A percentile compares a stretch with the other conserved stretches of the same genome.
Evolutionary conservation across 2,329 filamentous ascomycete genomes (phyloP).

Genomic region (Alternaria ventricosa): DNA sequence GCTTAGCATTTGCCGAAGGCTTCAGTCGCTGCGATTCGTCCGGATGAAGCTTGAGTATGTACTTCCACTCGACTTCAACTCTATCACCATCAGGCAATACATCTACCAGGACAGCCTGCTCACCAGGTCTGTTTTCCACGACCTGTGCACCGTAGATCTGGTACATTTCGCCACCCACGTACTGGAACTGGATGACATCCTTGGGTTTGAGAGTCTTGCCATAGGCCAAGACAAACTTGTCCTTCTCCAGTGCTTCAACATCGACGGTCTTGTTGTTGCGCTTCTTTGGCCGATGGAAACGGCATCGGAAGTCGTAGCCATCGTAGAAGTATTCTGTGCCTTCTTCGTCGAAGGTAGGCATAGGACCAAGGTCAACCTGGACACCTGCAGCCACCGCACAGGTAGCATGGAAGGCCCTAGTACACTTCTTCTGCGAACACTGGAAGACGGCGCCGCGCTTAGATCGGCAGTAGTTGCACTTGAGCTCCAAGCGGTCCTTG

Average conservation of each 20-base stretch:
- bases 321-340: slow-evolving; percentile 91
- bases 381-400: slow-evolving; percentile 93
- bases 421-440: slow-evolving; percentile 93
- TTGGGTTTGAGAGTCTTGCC: slow-evolving; percentile 73
- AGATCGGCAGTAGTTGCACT: slow-evolving; percentile 92
- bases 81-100: slow-evolving; percentile 81
- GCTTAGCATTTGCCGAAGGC: slow-evolving; percentile 74
- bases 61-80: slow-evolving; percentile 84
- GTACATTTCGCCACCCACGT: slow-evolving; percentile 73
- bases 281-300: slow-evolving; percentile 89
- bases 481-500: slow-evolving; percentile 86
- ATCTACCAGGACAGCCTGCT: slow-evolving; percentile 79
- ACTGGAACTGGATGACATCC: slow-evolving; percentile 87
- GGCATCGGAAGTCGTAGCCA: slow-evolving; percentile 91
- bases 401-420: slow-evolving; percentile 90
- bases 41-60: slow-evolving; percentile 75
- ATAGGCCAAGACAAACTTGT: slow-evolving; percentile 70
- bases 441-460: slow-evolving; percentile 97
- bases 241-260: slow-evolving; percentile 71
- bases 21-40: slow-evolving; percentile 75
- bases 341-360: slow-evolving; percentile 87
- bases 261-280: slow-evolving; percentile 81
- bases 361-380: slow-evolving; percentile 84
- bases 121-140: slow-evolving; percentile 78
- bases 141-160: slow-evolving; percentile 93